Conservation (phyloP, 805 yeast genomes). For the Naumovozyma baii region DNA sequence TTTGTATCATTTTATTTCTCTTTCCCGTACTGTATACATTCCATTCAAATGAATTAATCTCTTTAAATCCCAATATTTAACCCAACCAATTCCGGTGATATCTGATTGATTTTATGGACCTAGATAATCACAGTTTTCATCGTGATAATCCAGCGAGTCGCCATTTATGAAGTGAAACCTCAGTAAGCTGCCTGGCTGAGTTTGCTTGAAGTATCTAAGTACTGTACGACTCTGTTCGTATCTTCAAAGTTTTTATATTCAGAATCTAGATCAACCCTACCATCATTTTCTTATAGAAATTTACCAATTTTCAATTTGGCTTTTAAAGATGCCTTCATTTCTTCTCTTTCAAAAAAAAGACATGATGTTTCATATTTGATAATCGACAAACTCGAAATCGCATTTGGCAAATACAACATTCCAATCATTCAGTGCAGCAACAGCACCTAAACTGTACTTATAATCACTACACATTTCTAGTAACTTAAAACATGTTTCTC, state of each 20-base stretch:
- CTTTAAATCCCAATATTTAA: neutral
- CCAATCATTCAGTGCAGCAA: neutral
- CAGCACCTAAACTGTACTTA: neutral
- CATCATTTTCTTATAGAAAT: neutral
- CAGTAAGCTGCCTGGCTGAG: neutral
- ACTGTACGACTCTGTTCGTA: neutral
- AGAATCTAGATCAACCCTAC: neutral
- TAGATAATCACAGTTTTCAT: neutral
- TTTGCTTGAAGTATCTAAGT: neutral
- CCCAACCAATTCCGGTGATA: too few relatives aligned
- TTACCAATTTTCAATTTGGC: neutral
- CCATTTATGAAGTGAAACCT: conserved; percentile 1
- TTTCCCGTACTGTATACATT: too few relatives aligned
- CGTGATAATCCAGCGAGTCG: too few relatives aligned
- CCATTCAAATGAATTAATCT: neutral
- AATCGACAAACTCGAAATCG: neutral
- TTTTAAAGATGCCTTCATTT: neutral
- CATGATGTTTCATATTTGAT: neutral
- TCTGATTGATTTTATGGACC: neutral
- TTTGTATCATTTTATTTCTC: too few relatives aligned
- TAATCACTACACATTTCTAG: neutral
- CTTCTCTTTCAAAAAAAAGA: neutral
- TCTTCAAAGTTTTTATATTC: neutral
- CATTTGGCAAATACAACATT: neutral
- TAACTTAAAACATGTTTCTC: too few relatives aligned